Evolutionary conservation across 2,329 filamentous ascomycete genomes (phyloP).

Genomic region (Aspergillus costaricaensis): DNA sequence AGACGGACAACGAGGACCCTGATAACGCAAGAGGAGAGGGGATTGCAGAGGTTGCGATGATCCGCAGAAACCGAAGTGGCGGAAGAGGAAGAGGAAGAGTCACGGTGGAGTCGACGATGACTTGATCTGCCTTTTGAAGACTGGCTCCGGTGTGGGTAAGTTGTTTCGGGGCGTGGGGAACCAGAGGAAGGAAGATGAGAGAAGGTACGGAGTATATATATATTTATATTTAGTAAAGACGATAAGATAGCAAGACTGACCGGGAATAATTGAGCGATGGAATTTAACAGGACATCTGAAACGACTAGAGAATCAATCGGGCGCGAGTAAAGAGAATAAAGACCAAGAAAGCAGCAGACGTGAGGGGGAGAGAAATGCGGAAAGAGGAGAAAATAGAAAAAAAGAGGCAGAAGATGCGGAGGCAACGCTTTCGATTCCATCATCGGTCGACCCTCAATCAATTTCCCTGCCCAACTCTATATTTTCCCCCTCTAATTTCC

Average conservation of each 20-base stretch:
- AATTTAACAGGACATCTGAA: background rate
- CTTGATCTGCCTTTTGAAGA: conserved; percentile 3
- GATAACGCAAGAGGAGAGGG: background rate
- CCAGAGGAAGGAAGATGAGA: too few species aligned
- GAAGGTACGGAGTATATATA: too few species aligned
- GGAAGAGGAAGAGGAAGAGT: conserved; percentile 9
- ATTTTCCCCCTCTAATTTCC: too few species aligned
- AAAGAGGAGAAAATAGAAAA: too few species aligned
- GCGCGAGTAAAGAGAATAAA: background rate
- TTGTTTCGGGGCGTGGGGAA: too few species aligned
- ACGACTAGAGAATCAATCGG: background rate
- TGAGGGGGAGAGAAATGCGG: background rate
- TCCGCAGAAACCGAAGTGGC: conserved; percentile 12
- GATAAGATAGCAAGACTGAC: background rate
- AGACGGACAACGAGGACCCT: background rate
- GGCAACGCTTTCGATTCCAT: background rate
- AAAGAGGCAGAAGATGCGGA: background rate
- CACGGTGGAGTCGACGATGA: conserved; percentile 3
- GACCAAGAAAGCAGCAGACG: background rate
- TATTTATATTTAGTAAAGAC: too few species aligned
- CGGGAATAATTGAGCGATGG: background rate
- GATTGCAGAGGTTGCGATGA: conserved; percentile 3
- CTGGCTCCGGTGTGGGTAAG: too few species aligned
- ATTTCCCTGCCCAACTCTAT: too few species aligned
- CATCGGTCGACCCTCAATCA: background rate